Evolutionary conservation across 352 stramenopile genomes (phyloP).

Genomic region (Phytophthora quininea): DNA sequence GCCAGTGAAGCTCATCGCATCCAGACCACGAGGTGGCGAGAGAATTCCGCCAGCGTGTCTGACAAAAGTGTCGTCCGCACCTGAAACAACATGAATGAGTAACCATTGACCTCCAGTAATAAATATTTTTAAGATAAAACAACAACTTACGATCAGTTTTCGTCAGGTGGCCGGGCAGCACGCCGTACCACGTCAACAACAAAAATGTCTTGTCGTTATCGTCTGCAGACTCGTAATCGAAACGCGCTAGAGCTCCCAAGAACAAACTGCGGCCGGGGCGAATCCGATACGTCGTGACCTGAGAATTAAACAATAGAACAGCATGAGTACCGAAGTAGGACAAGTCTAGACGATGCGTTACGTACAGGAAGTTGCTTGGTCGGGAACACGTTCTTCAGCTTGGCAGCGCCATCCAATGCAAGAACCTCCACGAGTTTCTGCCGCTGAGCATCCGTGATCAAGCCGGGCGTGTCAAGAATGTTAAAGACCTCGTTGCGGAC

Average conservation of each 20-base stretch:
- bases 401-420: constrained; percentile 60
- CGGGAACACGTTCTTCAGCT: constrained; percentile 82
- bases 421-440: constrained; percentile 84
- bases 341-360: neutral
- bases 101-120: too few relatives aligned
- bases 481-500: constrained; percentile 85
- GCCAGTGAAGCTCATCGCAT: constrained; percentile 80
- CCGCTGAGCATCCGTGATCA: constrained; percentile 80
- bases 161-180: constrained; percentile 83
- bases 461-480: constrained; percentile 77
- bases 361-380: constrained; percentile 73
- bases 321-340: neutral
- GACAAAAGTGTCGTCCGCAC: constrained; percentile 76
- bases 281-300: constrained; percentile 78
- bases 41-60: constrained; percentile 81
- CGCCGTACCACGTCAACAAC: constrained; percentile 81
- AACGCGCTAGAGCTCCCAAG: constrained; percentile 71
- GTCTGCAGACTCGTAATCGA: constrained; percentile 71
- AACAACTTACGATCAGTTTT: constrained; percentile 76
- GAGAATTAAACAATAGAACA: constrained; percentile 5
- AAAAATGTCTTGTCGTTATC: constrained; percentile 62
- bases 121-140: neutral
- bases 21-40: constrained; percentile 74
- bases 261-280: constrained; percentile 77
- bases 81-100: constrained; percentile 39